Evolutionary conservation across 2,329 filamentous ascomycete genomes (phyloP).

Genomic region (Emmonsia crescens): DNA sequence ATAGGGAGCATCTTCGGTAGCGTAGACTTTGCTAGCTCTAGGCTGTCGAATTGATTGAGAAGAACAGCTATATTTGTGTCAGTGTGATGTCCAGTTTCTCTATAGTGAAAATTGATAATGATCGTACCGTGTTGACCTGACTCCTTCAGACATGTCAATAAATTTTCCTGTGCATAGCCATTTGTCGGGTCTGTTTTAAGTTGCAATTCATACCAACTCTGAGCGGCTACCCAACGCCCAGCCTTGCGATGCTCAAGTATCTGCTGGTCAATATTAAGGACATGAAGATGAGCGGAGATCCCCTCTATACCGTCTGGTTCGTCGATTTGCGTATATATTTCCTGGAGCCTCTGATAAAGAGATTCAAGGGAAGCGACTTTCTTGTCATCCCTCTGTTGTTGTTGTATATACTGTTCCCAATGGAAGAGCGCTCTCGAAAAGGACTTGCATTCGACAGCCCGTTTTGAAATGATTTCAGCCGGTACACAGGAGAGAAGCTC

Average conservation of each 20-base stretch:
- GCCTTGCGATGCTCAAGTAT: slow-evolving; percentile 87
- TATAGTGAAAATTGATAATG: not conserved
- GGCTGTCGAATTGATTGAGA: slow-evolving; percentile 73
- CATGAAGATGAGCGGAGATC: slow-evolving; percentile 74
- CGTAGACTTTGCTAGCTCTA: slow-evolving; percentile 44
- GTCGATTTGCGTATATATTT: slow-evolving; percentile 95
- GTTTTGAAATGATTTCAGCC: slow-evolving; percentile 61
- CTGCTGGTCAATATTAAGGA: slow-evolving; percentile 87
- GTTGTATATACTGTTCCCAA: slow-evolving; percentile 79
- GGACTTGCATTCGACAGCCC: slow-evolving; percentile 87
- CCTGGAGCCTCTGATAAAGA: slow-evolving; percentile 68
- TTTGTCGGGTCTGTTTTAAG: slow-evolving; percentile 70
- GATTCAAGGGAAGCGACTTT: slow-evolving; percentile 47
- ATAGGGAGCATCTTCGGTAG: slow-evolving; percentile 63
- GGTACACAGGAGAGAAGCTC: slow-evolving; percentile 59
- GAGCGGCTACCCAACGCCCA: slow-evolving; percentile 84
- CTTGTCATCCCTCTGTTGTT: slow-evolving; percentile 39
- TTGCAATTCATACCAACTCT: slow-evolving; percentile 95
- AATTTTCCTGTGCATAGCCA: slow-evolving; percentile 64
- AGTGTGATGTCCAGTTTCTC: not conserved
- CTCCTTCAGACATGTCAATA: slow-evolving; percentile 81
- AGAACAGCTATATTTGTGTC: slow-evolving; percentile 53
- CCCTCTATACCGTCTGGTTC: slow-evolving; percentile 95
- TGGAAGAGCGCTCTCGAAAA: slow-evolving; percentile 88
- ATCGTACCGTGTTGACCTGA: slow-evolving; percentile 81